phyloP scores from a whole-genome alignment of 345 rosid species.

The Aquilaria sinensis region DNA sequence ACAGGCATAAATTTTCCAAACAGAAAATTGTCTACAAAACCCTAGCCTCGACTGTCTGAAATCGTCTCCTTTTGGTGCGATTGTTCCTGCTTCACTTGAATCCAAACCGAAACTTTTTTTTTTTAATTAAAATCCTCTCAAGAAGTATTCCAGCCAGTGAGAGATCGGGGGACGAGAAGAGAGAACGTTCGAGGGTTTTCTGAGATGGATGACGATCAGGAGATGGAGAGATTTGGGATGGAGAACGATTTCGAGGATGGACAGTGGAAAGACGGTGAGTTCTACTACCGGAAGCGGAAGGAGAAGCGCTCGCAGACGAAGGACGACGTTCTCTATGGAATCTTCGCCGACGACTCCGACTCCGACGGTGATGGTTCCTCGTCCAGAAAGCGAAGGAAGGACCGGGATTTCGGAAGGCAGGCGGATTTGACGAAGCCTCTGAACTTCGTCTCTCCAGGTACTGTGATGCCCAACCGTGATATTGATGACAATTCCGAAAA shows the following conservation, averaged over 20 bases:
- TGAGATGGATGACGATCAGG: constrained; percentile 75
- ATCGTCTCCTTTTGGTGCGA: no score
- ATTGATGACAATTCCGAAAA: constrained; percentile 49
- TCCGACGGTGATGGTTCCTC: constrained; percentile 43
- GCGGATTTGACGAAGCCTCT: constrained; percentile 77
- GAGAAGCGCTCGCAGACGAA: constrained; percentile 71
- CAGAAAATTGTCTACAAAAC: no score
- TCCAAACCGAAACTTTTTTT: no score
- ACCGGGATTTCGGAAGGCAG: constrained; percentile 39
- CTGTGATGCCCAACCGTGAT: constrained; percentile 64
- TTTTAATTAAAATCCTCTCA: no score
- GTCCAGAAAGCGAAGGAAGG: constrained; percentile 44
- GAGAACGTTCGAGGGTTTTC: no score
- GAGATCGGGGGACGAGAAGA: no score
- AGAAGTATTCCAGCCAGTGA: background rate
- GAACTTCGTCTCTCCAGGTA: constrained; percentile 69
- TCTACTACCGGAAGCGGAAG: constrained; percentile 48
- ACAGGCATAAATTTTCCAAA: no score
- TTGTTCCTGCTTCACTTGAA: no score
- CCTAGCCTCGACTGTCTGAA: no score
- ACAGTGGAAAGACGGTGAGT: constrained; percentile 69
- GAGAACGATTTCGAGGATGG: constrained; percentile 86
- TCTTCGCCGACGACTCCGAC: constrained; percentile 54
- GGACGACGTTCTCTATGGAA: constrained; percentile 59
- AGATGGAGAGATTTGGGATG: constrained; percentile 79